Evolutionary conservation across 1,284 basidiomycete species (phyloP).

Genomic region (Fomes fomentarius): DNA sequence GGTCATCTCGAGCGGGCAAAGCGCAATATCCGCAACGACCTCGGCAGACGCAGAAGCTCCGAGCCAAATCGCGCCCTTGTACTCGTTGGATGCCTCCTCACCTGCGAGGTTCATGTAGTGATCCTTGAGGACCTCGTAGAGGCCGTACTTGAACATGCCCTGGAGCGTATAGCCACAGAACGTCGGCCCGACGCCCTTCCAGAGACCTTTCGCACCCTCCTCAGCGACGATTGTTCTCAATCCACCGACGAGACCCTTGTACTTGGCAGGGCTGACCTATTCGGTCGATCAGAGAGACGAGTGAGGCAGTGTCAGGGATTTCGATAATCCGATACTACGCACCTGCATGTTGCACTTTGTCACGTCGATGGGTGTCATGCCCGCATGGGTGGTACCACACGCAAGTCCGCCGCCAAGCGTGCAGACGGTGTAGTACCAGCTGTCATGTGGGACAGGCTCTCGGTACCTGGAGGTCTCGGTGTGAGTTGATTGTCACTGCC

Average conservation of each 20-base stretch:
- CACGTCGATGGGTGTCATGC: slow-evolving; percentile 92
- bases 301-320: too few relatives aligned
- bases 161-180: slow-evolving; percentile 94
- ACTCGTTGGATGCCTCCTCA: slow-evolving; percentile 82
- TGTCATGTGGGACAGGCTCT: slow-evolving; percentile 75
- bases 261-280: slow-evolving; percentile 79
- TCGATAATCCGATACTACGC: slow-evolving; percentile 21
- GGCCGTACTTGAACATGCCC: slow-evolving; percentile 96
- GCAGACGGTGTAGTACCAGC: slow-evolving; percentile 75
- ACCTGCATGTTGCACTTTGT: slow-evolving; percentile 99
- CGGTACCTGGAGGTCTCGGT: slow-evolving; percentile 45
- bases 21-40: slow-evolving; percentile 91
- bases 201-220: slow-evolving; percentile 85
- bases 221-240: slow-evolving; percentile 79
- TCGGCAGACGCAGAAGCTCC: slow-evolving; percentile 93
- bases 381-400: slow-evolving; percentile 93
- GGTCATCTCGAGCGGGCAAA: slow-evolving; percentile 84
- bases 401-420: slow-evolving; percentile 92
- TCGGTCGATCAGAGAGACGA: neutral
- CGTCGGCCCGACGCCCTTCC: slow-evolving; percentile 94
- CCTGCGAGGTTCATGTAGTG: slow-evolving; percentile 85
- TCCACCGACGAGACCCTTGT: slow-evolving; percentile 75
- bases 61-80: slow-evolving; percentile 95
- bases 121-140: slow-evolving; percentile 97
- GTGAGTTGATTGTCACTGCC: slow-evolving; percentile 7